These are phyloP conservation scores for Pleodorina starrii DNA, from an alignment of 139 green algal species.

Conservation along the genomic window DNA sequence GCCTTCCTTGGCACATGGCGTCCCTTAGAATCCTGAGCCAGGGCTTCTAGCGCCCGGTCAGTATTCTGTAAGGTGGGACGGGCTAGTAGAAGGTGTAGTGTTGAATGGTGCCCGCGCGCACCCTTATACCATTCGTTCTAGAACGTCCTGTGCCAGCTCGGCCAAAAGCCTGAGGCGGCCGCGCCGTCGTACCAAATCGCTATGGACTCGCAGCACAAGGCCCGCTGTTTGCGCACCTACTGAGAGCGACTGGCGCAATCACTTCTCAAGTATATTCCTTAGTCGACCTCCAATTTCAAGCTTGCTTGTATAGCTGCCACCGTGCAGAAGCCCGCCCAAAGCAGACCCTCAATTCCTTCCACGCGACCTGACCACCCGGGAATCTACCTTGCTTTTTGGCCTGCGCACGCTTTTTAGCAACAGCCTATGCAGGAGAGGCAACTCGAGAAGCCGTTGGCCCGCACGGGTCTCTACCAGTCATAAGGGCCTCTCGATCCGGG, in stretches of 20 bases:
- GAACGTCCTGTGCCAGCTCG: background rate
- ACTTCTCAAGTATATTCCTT: too few relatives aligned
- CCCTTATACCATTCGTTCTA: background rate
- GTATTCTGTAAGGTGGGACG: too few relatives aligned
- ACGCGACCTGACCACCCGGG: background rate
- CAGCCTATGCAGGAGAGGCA: conserved; percentile 29
- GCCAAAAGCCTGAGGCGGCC: background rate
- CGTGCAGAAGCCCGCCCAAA: background rate
- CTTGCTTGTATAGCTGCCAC: too few relatives aligned
- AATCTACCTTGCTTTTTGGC: background rate
- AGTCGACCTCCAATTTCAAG: too few relatives aligned
- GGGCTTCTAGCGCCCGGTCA: too few relatives aligned
- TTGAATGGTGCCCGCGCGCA: too few relatives aligned
- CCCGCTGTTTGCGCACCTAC: too few relatives aligned
- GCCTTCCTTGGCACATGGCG: too few relatives aligned
- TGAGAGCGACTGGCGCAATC: too few relatives aligned
- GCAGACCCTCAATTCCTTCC: background rate
- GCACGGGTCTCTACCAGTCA: background rate
- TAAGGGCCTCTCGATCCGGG: conserved; percentile 5
- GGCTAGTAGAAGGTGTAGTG: too few relatives aligned
- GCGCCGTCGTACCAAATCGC: conserved; percentile 1
- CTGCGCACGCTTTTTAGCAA: background rate
- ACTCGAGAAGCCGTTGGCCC: background rate
- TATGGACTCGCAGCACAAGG: background rate
- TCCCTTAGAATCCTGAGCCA: too few relatives aligned